Conservation (phyloP, 2,329 filamentous ascomycete species). For the Pseudofabraea citricarpa region DNA sequence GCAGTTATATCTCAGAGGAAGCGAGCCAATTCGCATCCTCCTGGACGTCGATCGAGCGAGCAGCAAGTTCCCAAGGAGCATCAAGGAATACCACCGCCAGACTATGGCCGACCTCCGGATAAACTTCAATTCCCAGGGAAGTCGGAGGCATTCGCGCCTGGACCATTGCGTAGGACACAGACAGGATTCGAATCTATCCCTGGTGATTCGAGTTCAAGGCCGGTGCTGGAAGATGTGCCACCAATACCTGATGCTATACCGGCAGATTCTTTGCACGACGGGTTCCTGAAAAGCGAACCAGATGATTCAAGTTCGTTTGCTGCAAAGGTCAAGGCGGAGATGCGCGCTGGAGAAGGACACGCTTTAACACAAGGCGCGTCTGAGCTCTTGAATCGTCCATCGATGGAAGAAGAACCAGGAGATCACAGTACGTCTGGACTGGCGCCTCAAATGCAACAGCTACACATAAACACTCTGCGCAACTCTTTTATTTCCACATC, state of each 20-base stretch:
- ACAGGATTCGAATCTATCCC: constrained; percentile 40
- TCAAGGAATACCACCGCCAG: background rate
- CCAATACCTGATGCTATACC: background rate
- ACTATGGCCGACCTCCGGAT: constrained; percentile 26
- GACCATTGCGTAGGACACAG: constrained; percentile 50
- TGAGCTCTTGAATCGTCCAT: constrained; percentile 7
- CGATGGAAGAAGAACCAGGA: constrained; percentile 3
- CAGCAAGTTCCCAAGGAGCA: background rate
- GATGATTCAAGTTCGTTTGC: constrained; percentile 19
- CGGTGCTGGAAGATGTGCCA: background rate
- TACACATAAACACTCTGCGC: constrained; percentile 22
- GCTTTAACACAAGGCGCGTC: constrained; percentile 41
- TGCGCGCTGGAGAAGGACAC: constrained; percentile 55
- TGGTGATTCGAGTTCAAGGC: too few relatives aligned
- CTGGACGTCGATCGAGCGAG: constrained; percentile 1
- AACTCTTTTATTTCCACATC: constrained; percentile 17
- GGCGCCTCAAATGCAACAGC: constrained; percentile 15
- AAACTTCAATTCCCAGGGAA: background rate
- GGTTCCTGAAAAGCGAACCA: constrained; percentile 2
- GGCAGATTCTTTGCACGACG: constrained; percentile 1
- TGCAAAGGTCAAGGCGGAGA: constrained; percentile 48
- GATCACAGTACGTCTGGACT: constrained; percentile 6
- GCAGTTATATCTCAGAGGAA: constrained; percentile 64
- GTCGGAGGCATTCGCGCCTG: constrained; percentile 40
- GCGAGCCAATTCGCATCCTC: constrained; percentile 22